phyloP scores from a whole-genome alignment of 2,329 filamentous ascomycete genomes.

The Colletotrichum eremochloae region DNA sequence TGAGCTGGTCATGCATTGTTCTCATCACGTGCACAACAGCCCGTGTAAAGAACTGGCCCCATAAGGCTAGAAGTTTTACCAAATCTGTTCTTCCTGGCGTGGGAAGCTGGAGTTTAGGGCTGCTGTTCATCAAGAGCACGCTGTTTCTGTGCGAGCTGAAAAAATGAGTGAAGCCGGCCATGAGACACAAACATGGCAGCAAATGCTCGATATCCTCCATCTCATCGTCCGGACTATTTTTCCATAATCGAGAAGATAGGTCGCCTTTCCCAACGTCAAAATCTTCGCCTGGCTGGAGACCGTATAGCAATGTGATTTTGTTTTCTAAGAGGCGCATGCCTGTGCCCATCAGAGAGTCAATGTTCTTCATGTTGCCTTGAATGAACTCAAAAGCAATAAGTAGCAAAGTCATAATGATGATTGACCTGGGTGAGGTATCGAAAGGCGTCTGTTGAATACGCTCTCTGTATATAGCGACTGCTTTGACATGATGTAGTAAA shows the following conservation, averaged over 20 bases:
- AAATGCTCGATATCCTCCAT: slow-evolving; percentile 41
- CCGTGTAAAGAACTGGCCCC: slow-evolving; percentile 42
- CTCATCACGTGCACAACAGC: slow-evolving; percentile 37
- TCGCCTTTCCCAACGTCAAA: neutral
- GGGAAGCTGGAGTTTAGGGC: slow-evolving; percentile 5
- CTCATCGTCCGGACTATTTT: slow-evolving; percentile 14
- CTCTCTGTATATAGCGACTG: slow-evolving; percentile 40
- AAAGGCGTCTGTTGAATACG: slow-evolving; percentile 25
- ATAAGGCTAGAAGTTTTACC: slow-evolving; percentile 30
- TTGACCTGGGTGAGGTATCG: slow-evolving; percentile 28
- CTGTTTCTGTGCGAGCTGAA: slow-evolving; percentile 29
- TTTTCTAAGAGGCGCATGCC: slow-evolving; percentile 34
- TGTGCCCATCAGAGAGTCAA: slow-evolving; percentile 36
- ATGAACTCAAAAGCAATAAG: slow-evolving; percentile 44
- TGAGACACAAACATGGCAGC: slow-evolving; percentile 34
- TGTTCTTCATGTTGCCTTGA: slow-evolving; percentile 40
- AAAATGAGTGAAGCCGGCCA: slow-evolving; percentile 40
- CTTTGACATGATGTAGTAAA: slow-evolving; percentile 36
- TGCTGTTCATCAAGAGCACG: slow-evolving; percentile 29
- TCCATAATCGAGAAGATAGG: neutral
- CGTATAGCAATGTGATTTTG: slow-evolving; percentile 16
- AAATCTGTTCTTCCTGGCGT: slow-evolving; percentile 8
- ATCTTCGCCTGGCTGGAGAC: neutral
- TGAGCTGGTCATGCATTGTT: slow-evolving; percentile 26
- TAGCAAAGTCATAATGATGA: slow-evolving; percentile 43